Percentiles rank a stretch among this genome's conserved stretches.
These are phyloP conservation scores for Backusella parvicylindrica DNA, from an alignment of 192 early-diverging fungal species.

Conservation along the genomic window DNA sequence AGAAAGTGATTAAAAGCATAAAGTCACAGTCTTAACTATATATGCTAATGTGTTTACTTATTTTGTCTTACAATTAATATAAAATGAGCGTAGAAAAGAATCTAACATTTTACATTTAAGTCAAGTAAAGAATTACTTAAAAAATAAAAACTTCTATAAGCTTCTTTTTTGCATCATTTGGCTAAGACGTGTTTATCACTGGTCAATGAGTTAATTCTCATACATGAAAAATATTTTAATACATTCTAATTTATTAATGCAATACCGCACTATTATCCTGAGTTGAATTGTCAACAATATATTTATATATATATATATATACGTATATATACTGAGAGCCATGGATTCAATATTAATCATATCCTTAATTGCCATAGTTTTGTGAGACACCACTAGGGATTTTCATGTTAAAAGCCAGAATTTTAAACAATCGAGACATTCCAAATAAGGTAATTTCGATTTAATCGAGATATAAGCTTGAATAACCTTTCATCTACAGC, in stretches of 20 bases:
- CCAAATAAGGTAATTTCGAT: neutral
- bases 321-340: too few species aligned
- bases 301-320: too few species aligned
- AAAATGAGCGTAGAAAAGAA: neutral
- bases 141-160: neutral
- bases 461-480: neutral
- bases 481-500: neutral
- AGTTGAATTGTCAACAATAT: neutral
- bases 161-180: neutral
- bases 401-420: neutral
- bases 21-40: neutral
- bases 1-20: neutral
- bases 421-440: neutral
- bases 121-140: neutral
- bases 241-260: neutral
- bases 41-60: neutral
- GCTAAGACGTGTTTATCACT: neutral
- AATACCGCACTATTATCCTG: neutral
- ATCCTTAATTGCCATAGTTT: too few species aligned
- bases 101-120: neutral
- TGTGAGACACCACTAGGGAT: neutral
- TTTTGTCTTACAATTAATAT: neutral
- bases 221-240: neutral
- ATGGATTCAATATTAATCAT: too few species aligned
- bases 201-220: neutral